Percentiles rank a stretch among this genome's conserved stretches.
phyloP scores from a whole-genome alignment of 768 basidiomycete genomes.

The Leccinum subgranulosum region DNA sequence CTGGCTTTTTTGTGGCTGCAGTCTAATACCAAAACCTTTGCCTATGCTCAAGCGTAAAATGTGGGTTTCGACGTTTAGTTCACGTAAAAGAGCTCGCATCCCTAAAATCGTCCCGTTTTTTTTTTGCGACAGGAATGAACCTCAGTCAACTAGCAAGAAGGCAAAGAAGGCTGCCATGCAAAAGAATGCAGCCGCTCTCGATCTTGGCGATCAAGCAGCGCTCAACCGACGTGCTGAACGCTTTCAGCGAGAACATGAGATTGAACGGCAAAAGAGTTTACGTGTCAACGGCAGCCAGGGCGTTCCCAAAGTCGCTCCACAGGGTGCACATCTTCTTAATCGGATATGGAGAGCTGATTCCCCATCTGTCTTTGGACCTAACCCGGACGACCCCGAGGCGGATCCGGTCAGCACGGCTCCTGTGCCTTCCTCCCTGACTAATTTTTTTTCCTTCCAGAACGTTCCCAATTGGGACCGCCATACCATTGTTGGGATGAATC shows the following conservation, averaged over 20 bases:
- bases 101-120: constrained; percentile 8
- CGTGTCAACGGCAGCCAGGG: constrained; percentile 30
- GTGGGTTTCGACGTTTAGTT: constrained; percentile 38
- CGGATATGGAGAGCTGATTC: constrained; percentile 41
- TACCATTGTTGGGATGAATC: constrained; percentile 91
- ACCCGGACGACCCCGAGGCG: constrained; percentile 66
- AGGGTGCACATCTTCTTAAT: constrained; percentile 54
- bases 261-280: constrained; percentile 65
- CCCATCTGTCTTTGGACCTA: constrained; percentile 45
- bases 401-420: constrained; percentile 53
- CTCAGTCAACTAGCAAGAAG: constrained; percentile 51
- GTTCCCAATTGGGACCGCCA: constrained; percentile 95
- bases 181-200: constrained; percentile 39
- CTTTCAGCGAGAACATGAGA: constrained; percentile 87
- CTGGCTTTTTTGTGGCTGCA: constrained; percentile 23
- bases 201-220: constrained; percentile 65
- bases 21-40: constrained; percentile 59
- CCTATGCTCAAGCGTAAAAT: constrained; percentile 67
- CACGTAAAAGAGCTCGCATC: background rate
- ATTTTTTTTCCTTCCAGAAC: constrained; percentile 54
- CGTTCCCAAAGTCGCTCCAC: constrained; percentile 44
- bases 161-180: constrained; percentile 53
- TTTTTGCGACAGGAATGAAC: constrained; percentile 35
- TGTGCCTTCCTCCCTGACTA: background rate
- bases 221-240: constrained; percentile 79